Base-by-base conservation (phyloP, 2,329 filamentous ascomycete genomes). In the Sporothrix protearum region DNA sequence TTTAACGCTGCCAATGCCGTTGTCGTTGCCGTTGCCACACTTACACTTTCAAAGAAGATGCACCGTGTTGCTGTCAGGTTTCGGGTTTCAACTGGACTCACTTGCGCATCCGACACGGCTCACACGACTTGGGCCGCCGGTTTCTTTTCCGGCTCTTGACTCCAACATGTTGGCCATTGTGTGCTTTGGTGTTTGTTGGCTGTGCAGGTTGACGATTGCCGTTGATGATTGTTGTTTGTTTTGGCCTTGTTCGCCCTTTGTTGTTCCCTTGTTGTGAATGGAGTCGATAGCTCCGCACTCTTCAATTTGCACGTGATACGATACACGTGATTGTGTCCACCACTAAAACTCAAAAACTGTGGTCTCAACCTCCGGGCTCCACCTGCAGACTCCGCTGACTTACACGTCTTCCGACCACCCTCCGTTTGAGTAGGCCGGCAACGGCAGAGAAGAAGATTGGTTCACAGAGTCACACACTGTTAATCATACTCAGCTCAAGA, bases 81-180 rank as follows among this genome's bases (percentile, higher is more conserved):
- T 19, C 33, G 33, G 33, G 8, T 36, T 36, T 36, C 8, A 14
- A 8, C 19, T n/a, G 19, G 16, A 63, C 76, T 55, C 66, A 80
- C 79, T 80, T 80, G 66, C 79, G 77, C 4, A 74, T 71, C 14
- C 79, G 77, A 64, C 79, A 81, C 2, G 76, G 77, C 71, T 80
- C 78, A 47, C 80, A 81, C 0, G 79, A 80, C 16, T 78, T 76
- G 2, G 80, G 79, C 8, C 77, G 78, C 7, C 79, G 73, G 22
- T 79, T 80, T 4, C 79, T 75, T 80, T 81, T 66, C 80, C 79
- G 2, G 77, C 66, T 30, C 74, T 78, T 2, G 51, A n/a, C 6
- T 72, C 68, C 2, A 10, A 36, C 68, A 68, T 69, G 4, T 16
- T 68, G 25, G 7, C 10, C 8, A 16, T 45, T 1, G 36, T 19